Evolutionary conservation across 768 basidiomycete species (phyloP).

Genomic region (Boletus subparvulus): DNA sequence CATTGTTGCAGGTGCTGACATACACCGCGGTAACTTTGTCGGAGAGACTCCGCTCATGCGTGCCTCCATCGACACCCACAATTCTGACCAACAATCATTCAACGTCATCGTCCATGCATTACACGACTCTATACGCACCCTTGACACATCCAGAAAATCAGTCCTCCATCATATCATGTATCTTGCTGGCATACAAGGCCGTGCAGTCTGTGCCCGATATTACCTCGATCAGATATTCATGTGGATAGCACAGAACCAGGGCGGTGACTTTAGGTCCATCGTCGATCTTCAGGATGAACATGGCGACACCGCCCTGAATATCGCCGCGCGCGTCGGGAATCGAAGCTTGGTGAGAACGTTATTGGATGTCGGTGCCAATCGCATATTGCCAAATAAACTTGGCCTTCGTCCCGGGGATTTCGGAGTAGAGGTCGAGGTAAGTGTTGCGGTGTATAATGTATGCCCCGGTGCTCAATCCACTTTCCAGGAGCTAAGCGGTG

Average conservation of each 20-base stretch:
- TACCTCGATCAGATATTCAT: conserved; percentile 89
- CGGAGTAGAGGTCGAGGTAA: conserved; percentile 87
- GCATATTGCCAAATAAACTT: conserved; percentile 84
- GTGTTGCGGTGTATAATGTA: conserved; percentile 19
- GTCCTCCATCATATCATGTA: conserved; percentile 91
- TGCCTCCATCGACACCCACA: conserved; percentile 85
- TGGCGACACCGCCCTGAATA: conserved; percentile 94
- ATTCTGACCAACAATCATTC: conserved; percentile 78
- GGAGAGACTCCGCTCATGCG: conserved; percentile 96
- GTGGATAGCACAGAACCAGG: conserved; percentile 78
- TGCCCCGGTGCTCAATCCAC: not conserved
- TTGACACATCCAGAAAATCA: conserved; percentile 83
- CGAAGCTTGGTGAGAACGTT: conserved; percentile 81
- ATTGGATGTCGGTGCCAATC: conserved; percentile 91
- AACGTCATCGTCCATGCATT: conserved; percentile 60
- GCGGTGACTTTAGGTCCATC: conserved; percentile 72
- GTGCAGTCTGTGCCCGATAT: conserved; percentile 80
- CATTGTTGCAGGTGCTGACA: conserved; percentile 76
- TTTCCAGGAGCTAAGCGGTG: conserved; percentile 64
- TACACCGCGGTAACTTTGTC: conserved; percentile 86
- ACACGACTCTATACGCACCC: conserved; percentile 75
- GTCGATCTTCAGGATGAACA: conserved; percentile 93
- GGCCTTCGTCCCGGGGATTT: conserved; percentile 93
- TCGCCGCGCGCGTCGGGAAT: conserved; percentile 93
- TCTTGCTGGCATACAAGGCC: conserved; percentile 87